phyloP scores from a whole-genome alignment of 164 flowering plant species.

The Vitis riparia region DNA sequence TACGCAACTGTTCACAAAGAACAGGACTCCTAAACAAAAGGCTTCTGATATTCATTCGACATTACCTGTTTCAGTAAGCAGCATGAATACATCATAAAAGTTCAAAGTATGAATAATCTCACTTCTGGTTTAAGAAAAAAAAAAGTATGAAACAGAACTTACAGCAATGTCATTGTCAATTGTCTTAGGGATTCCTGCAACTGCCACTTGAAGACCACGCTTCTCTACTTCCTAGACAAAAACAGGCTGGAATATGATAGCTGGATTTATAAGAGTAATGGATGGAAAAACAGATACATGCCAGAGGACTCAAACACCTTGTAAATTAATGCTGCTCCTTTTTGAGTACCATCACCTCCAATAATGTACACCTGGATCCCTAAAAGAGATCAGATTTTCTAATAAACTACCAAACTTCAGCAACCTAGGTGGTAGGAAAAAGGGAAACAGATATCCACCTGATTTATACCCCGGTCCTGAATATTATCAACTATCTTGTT shows the following conservation, averaged over 20 bases:
- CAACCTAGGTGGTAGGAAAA: not conserved
- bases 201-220: constrained; percentile 67
- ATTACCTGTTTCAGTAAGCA: too few species aligned
- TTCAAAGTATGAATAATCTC: not conserved
- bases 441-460: constrained; percentile 27
- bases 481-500: constrained; percentile 65
- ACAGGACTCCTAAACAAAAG: too few species aligned
- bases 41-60: too few species aligned
- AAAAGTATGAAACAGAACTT: constrained; percentile 14
- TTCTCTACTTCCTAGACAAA: constrained; percentile 54
- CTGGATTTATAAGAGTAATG: not conserved
- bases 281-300: not conserved
- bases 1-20: too few species aligned
- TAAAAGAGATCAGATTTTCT: constrained; percentile 1
- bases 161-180: constrained; percentile 73
- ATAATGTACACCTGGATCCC: constrained; percentile 56
- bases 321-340: constrained; percentile 56
- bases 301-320: constrained; percentile 34
- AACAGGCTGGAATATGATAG: not conserved
- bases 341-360: constrained; percentile 76
- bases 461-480: constrained; percentile 68
- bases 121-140: not conserved
- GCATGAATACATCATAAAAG: too few species aligned
- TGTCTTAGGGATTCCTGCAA: constrained; percentile 71
- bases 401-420: not conserved